A percentile compares a stretch with the other conserved stretches of the same genome.
Evolutionary conservation across 768 basidiomycete genomes (phyloP).

Genomic region (Tulasnella sp.): DNA sequence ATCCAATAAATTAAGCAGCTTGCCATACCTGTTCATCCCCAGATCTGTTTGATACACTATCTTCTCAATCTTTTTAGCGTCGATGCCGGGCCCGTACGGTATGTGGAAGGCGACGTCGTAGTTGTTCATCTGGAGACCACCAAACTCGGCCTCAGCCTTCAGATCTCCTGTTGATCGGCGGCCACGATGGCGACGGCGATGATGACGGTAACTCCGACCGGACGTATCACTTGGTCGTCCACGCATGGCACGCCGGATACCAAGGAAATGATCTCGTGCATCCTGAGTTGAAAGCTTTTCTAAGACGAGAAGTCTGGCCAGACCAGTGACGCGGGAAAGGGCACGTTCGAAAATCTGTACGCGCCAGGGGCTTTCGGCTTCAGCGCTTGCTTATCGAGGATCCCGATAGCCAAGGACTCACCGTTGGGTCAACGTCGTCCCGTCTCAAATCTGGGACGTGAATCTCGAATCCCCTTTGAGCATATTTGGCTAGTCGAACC

Average conservation of each 20-base stretch:
- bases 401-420: too few relatives aligned
- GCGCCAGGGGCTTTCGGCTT: too few relatives aligned
- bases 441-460: constrained; percentile 44
- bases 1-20: too few relatives aligned
- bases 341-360: constrained; percentile 56
- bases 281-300: constrained; percentile 42
- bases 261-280: constrained; percentile 37
- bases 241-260: constrained; percentile 41
- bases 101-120: constrained; percentile 50
- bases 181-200: constrained; percentile 35
- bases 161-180: constrained; percentile 54
- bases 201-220: constrained; percentile 26
- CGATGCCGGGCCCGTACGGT: constrained; percentile 52
- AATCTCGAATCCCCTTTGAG: constrained; percentile 44
- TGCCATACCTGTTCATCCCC: constrained; percentile 8
- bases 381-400: too few relatives aligned
- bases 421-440: constrained; percentile 48
- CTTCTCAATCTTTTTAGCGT: constrained; percentile 45
- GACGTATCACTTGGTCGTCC: constrained; percentile 34
- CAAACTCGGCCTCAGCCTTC: constrained; percentile 35
- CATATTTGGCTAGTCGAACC: constrained; percentile 50
- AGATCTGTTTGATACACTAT: constrained; percentile 46
- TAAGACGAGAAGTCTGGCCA: constrained; percentile 51
- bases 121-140: constrained; percentile 44
- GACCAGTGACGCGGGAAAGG: constrained; percentile 44